These are phyloP conservation scores for Lachnellula occidentalis DNA, from an alignment of 2,329 filamentous ascomycete genomes.

Conservation along the genomic window DNA sequence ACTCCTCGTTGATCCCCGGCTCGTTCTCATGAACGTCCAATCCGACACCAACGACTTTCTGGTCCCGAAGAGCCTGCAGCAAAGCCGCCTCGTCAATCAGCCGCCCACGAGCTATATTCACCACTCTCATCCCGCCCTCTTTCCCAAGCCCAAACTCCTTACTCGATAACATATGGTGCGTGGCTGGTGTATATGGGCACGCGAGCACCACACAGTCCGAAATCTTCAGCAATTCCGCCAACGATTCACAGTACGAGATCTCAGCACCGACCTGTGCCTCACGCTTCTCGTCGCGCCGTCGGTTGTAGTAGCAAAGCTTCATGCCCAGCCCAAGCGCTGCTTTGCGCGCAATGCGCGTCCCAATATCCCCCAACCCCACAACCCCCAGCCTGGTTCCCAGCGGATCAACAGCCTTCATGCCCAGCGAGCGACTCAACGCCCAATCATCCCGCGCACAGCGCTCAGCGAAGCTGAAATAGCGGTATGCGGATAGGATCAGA, in stretches of 20 bases:
- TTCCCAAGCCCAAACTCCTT: slow-evolving; percentile 19
- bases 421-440: slow-evolving; percentile 15
- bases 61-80: slow-evolving; percentile 30
- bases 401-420: slow-evolving; percentile 23
- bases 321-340: slow-evolving; percentile 29
- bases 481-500: slow-evolving; percentile 23
- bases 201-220: slow-evolving; percentile 31
- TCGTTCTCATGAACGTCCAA: slow-evolving; percentile 34
- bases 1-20: slow-evolving; percentile 28
- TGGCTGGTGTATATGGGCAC: slow-evolving; percentile 30
- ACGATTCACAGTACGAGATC: slow-evolving; percentile 24
- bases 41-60: slow-evolving; percentile 31
- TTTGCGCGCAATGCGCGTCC: slow-evolving; percentile 28
- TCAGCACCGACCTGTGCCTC: slow-evolving; percentile 7
- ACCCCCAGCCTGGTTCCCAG: slow-evolving; percentile 29
- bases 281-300: slow-evolving; percentile 14
- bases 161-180: slow-evolving; percentile 24
- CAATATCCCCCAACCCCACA: slow-evolving; percentile 34
- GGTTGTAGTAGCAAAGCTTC: slow-evolving; percentile 29
- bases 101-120: slow-evolving; percentile 33
- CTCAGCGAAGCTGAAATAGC: slow-evolving; percentile 24
- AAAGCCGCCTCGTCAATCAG: slow-evolving; percentile 33
- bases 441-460: slow-evolving; percentile 20
- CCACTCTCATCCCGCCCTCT: slow-evolving; percentile 29
- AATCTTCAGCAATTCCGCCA: slow-evolving; percentile 29